A percentile compares a stretch with the other conserved stretches of the same genome.
Conservation (phyloP, 2,329 filamentous ascomycete genomes). For the Pestalotiopsis fici region DNA sequence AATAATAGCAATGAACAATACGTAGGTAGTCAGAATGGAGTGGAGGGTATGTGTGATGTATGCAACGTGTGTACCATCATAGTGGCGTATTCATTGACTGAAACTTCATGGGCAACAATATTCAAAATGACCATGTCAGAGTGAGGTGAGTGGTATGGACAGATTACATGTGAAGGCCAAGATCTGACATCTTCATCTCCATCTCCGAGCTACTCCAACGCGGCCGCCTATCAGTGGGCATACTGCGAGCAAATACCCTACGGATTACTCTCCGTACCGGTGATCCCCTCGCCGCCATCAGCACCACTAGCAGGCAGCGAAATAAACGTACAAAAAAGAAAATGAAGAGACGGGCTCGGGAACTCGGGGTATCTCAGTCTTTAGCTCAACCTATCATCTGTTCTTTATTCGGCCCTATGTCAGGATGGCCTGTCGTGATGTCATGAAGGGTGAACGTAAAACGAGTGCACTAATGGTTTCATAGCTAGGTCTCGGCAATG, state of each 20-base stretch:
- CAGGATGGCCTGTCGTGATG: not conserved
- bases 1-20: not conserved
- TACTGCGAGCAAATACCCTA: not conserved
- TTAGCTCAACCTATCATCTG: not conserved
- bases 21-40: not conserved
- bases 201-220: not conserved
- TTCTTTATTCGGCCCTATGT: conserved; percentile 1
- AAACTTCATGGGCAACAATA: too few relatives aligned
- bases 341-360: not conserved
- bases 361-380: not conserved
- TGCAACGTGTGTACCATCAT: not conserved
- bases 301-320: not conserved
- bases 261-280: not conserved
- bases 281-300: not conserved
- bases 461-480: not conserved
- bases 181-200: not conserved
- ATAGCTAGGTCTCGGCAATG: not conserved
- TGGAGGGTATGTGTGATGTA: not conserved
- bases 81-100: too few relatives aligned
- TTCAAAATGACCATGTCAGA: too few relatives aligned
- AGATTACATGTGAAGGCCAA: not conserved
- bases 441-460: not conserved
- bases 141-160: too few relatives aligned
- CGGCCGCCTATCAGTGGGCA: not conserved
- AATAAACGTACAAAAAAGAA: too few relatives aligned